Evolutionary conservation across 345 rosid species (phyloP).

Genomic region (Brassica rapa): DNA sequence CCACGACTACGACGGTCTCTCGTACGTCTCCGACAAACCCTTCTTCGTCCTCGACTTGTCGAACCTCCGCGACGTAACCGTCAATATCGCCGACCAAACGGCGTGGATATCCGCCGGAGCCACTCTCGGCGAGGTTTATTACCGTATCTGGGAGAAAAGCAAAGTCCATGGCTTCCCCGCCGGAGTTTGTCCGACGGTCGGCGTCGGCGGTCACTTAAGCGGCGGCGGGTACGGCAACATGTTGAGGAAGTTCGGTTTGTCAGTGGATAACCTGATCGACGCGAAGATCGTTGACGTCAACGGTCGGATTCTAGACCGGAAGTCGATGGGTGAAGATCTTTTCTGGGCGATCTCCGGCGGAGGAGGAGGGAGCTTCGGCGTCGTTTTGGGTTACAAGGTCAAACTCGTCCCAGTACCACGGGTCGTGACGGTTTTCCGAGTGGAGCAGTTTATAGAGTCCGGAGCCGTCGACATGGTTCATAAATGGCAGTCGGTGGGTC

Average conservation of each 20-base stretch:
- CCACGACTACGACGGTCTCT: slow-evolving; percentile 57
- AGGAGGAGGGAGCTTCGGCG: slow-evolving; percentile 63
- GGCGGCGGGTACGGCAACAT: slow-evolving; percentile 69
- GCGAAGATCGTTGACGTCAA: slow-evolving; percentile 62
- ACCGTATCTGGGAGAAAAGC: slow-evolving; percentile 49
- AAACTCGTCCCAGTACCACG: slow-evolving; percentile 55
- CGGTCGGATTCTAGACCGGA: slow-evolving; percentile 49
- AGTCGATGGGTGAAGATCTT: slow-evolving; percentile 60
- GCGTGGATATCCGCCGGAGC: slow-evolving; percentile 68
- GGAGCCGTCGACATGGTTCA: slow-evolving; percentile 47
- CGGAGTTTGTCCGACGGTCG: slow-evolving; percentile 66
- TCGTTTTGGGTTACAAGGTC: slow-evolving; percentile 51
- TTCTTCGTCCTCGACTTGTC: slow-evolving; percentile 65
- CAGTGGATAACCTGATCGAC: slow-evolving; percentile 53
- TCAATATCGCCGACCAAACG: slow-evolving; percentile 35
- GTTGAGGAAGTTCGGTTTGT: slow-evolving; percentile 55
- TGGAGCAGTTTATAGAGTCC: slow-evolving; percentile 33
- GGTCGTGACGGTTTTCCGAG: slow-evolving; percentile 53
- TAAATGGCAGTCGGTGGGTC: slow-evolving; percentile 59
- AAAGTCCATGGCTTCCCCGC: slow-evolving; percentile 56
- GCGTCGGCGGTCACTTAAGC: slow-evolving; percentile 66
- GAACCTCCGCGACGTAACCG: slow-evolving; percentile 42
- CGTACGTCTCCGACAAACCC: slow-evolving; percentile 51
- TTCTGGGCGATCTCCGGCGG: slow-evolving; percentile 71
- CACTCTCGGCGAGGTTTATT: slow-evolving; percentile 58